Base-by-base conservation (phyloP, 2,329 filamentous ascomycete genomes). In the Colletotrichum sp. region DNA sequence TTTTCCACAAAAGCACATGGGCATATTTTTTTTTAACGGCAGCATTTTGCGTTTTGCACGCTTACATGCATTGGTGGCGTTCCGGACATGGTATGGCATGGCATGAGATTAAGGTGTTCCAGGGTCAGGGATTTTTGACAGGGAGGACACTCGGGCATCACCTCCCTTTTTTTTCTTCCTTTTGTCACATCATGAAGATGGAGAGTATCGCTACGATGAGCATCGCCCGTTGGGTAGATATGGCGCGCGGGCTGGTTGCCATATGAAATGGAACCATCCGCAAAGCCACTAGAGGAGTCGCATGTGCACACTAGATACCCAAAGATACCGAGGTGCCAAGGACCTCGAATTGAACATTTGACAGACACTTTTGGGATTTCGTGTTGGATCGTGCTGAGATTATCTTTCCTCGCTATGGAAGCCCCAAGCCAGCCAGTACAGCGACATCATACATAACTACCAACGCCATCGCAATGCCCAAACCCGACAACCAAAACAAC, bases 401-500 rank as follows among this genome's bases (percentile, higher is more conserved):
- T 30, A 22, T 25, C 25, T n/a, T 36, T 62, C 49, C n/a, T 49
- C 59, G 69, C 59, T 29, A 19, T 44, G 36, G 61, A 67, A 30
- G 62, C 32, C 29, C 29, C n/a, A 13, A 22, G 44, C 44, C n/a
- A 22, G 44, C 44, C n/a, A 52, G 44, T 52, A 52, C n/a, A 13
- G n/a, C 44, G 44, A 52, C n/a, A 30, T 67, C 30, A 39, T 72
- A 15, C 30, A 30, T 34, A 30, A 30, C 12, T 61, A 5, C 71
- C 30, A 76, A 75, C 74, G 65, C 74, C 74, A 6, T 63, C 29
- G 74, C 74, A 61, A 76, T 76, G 65, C 74, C 59, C n/a, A 52
- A 52, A 52, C 44, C 44, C n/a, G n/a, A 52, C 22, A 1, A 30
- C 11, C 52, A 27, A 49, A 76, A 59, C n/a, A 8, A 39, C 12